Base-by-base conservation (phyloP, 208 protist species). In the Crithidia fasciculata region DNA sequence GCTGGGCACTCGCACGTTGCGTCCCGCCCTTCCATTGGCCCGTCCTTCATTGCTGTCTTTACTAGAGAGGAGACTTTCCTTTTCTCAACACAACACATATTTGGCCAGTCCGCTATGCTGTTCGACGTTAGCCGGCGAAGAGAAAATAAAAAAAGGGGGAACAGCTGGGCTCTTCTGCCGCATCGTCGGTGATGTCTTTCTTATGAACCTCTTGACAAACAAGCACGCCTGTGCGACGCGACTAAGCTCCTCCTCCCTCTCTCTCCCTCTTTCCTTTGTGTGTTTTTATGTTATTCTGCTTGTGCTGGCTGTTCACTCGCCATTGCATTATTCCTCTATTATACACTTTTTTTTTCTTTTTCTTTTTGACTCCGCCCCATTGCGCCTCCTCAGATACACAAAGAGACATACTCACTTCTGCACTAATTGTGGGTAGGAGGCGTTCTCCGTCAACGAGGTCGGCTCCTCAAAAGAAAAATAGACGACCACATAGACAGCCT, bases 261-360 rank as follows among this genome's bases (percentile, higher is more conserved):
- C 41, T 8, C 37, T 52, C 52, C 41, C 57, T 41, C 49, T 15
- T 28, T 53, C 56, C 0, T 43, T 67, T 36, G 1, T 13, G 52
- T 59, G 58, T 61, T 72, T 28, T 56, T 56, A 55, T 72, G 57
- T 76, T 68, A 52, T 60, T 81, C 61, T 78, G 44, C 54, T 56
- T 67, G 67, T 83, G 64, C 69, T n/a, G 67, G 47, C 69, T 19
- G 8, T 0, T 19, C 16, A 55, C 7, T 55, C 15, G 0, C 3
- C 7, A 0, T 18, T 19, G 8, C 16, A 18, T 28, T 2, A 28
- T 2, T 28, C 28, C 3, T 13, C 50, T 41, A 47, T 7, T 47
- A 39, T 66, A 16, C 15, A 12, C 10, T 69, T 28, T 52, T 57
- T 82, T 63, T 56, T 69, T 70, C 54, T 61, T 79, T 19, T 39